Conservation (phyloP, 1,284 basidiomycete genomes). For the Puccinia triticina region DNA sequence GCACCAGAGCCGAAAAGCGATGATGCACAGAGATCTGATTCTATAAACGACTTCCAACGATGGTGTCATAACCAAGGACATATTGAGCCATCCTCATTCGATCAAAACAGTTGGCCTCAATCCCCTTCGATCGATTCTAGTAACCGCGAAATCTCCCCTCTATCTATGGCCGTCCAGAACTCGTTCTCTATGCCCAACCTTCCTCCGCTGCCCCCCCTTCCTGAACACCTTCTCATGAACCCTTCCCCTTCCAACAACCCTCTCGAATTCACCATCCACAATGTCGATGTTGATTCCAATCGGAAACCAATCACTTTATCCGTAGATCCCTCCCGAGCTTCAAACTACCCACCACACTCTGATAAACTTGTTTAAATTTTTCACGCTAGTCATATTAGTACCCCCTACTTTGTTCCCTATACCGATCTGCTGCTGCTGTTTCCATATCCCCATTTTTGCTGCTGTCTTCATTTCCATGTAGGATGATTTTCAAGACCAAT, state of each 20-base stretch:
- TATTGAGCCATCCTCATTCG: background rate
- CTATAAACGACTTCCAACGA: constrained; percentile 17
- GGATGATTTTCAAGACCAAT: background rate
- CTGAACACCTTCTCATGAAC: too few relatives aligned
- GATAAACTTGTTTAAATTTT: constrained; percentile 10
- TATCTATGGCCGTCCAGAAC: constrained; percentile 11
- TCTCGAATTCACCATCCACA: constrained; percentile 27
- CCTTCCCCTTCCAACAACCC: background rate
- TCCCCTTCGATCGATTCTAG: constrained; percentile 1
- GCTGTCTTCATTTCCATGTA: background rate
- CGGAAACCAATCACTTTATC: constrained; percentile 6
- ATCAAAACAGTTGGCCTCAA: constrained; percentile 9
- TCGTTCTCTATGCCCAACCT: background rate
- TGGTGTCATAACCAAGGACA: constrained; percentile 18
- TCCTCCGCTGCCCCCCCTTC: background rate
- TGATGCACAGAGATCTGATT: background rate
- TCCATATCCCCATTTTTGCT: background rate
- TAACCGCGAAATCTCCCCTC: background rate
- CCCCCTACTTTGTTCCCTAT: background rate
- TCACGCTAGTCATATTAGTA: background rate
- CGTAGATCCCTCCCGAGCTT: background rate
- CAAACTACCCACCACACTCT: background rate
- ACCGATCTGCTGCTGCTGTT: background rate
- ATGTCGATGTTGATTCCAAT: background rate
- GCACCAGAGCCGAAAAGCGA: background rate